Conservation (phyloP, 2,329 filamentous ascomycete species). For the Septoria petroselini region DNA sequence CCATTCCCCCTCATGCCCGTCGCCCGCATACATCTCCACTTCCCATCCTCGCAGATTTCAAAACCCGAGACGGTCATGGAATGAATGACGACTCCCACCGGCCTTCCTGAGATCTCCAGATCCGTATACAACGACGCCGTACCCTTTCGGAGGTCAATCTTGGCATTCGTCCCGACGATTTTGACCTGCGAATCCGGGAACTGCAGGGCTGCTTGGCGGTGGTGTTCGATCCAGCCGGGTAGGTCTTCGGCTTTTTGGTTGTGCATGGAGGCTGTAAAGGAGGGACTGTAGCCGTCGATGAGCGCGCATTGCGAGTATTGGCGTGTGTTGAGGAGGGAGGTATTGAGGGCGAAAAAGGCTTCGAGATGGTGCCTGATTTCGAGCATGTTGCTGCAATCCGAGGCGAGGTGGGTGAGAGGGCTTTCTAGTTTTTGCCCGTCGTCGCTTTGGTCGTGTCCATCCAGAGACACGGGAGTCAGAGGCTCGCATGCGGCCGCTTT, state of each 20-base stretch:
- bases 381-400: constrained; percentile 1
- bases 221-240: constrained; percentile 2
- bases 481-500: background rate
- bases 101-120: constrained; percentile 1
- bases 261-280: constrained; percentile 4
- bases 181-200: constrained; percentile 1
- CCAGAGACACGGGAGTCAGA: constrained; percentile 6
- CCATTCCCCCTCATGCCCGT: constrained; percentile 7
- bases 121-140: constrained; percentile 5
- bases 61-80: constrained; percentile 8
- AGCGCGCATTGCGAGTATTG: background rate
- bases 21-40: constrained; percentile 5
- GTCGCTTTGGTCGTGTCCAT: no score
- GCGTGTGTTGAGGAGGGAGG: constrained; percentile 1
- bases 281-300: constrained; percentile 1
- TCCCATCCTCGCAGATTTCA: constrained; percentile 6
- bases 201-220: background rate
- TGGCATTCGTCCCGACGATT: constrained; percentile 4
- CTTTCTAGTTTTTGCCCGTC: constrained; percentile 6
- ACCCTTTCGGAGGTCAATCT: constrained; percentile 1
- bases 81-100: constrained; percentile 1
- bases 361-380: constrained; percentile 2
- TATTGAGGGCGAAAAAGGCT: constrained; percentile 3
- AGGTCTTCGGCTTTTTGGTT: constrained; percentile 8
- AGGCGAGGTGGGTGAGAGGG: background rate